A percentile compares a stretch with the other conserved stretches of the same genome.
These are phyloP conservation scores for Podospora conica DNA, from an alignment of 495 filamentous ascomycete species.

Conservation along the genomic window DNA sequence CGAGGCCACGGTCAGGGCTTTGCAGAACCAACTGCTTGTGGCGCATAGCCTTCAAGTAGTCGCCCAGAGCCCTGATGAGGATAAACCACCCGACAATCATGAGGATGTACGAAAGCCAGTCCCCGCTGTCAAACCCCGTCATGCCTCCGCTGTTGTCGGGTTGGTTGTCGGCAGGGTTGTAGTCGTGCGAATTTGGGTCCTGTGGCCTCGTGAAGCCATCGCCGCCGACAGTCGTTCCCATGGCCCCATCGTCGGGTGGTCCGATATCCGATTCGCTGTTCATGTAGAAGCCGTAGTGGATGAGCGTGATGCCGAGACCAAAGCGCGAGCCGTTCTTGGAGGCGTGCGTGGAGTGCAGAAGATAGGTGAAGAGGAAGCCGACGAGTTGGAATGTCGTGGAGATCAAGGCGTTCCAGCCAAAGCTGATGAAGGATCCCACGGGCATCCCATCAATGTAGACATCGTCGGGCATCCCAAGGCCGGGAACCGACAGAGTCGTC, in stretches of 20 bases:
- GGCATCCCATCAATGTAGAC: conserved; percentile 95
- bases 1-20: conserved; percentile 85
- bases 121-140: conserved; percentile 57
- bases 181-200: conserved; percentile 86
- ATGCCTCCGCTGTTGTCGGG: conserved; percentile 29
- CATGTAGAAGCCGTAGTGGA: conserved; percentile 96
- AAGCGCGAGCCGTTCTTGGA: conserved; percentile 95
- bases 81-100: conserved; percentile 99
- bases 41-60: conserved; percentile 77
- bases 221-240: conserved; percentile 43
- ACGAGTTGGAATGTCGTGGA: conserved; percentile 96
- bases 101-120: conserved; percentile 86
- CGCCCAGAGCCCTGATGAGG: conserved; percentile 79
- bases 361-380: conserved; percentile 95
- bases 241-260: conserved; percentile 31
- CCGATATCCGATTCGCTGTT: conserved; percentile 37
- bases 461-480: conserved; percentile 73
- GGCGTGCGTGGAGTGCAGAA: conserved; percentile 94
- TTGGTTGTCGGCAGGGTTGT: conserved; percentile 63
- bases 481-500: conserved; percentile 92
- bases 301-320: conserved; percentile 90
- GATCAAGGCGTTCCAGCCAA: conserved; percentile 98
- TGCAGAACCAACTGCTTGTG: conserved; percentile 91
- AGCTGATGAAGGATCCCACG: conserved; percentile 90
- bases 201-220: conserved; percentile 57